Evolutionary conservation across 2,329 filamentous ascomycete genomes (phyloP), one percentile per base, ranked within the genome.

Genomic region (Pseudopithomyces maydicus): DNA sequence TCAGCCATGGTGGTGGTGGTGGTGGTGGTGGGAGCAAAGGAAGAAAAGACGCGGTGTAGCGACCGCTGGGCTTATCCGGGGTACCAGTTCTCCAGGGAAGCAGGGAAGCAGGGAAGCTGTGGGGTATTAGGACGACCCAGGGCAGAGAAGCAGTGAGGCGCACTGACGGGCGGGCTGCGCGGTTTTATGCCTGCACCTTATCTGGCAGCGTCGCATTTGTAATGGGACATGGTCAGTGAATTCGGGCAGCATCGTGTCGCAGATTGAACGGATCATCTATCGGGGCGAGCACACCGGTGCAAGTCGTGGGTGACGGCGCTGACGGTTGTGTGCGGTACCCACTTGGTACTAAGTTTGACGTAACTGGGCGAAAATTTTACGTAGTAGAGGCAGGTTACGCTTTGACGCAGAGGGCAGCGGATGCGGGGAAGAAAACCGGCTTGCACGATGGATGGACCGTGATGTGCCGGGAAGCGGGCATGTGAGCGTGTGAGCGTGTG

Each of bases 331-430:
- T 53, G 59, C 23, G 58, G 58, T 66, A 52, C 67, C 70, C 70
- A 73, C 70, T 66, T 71, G 55, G 70, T 55, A 62, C 51, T 52
- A 55, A 51, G 51, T 55, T 69, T 70, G 63, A 70, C 68, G 66
- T 69, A 71, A 70, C 63, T 57, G 17, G 46, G 57, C 48, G 59
- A 64, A 70, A 69, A 63, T 70, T 71, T 71, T 67, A 65, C 63
- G 59, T 63, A 52, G 32, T 10, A 48, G 55, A 55, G 49, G 53
- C 55, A 52, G 36, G 23, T n/a, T 42, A 17, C 36, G 44, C 38
- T 35, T 14, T n/a, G 52, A 35, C 52, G 33, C 33, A 20, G 19
- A 41, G 23, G 12, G 20, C 15, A 20, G 22, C 26, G 20, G 14
- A 50, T 41, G 47, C 47, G 47, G 47, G 22, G 47, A 50, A 50